A percentile compares a stretch with the other conserved stretches of the same genome.
Evolutionary conservation across 176 grass and related monocot species (phyloP).

Genomic region (Oryza meyeriana): DNA sequence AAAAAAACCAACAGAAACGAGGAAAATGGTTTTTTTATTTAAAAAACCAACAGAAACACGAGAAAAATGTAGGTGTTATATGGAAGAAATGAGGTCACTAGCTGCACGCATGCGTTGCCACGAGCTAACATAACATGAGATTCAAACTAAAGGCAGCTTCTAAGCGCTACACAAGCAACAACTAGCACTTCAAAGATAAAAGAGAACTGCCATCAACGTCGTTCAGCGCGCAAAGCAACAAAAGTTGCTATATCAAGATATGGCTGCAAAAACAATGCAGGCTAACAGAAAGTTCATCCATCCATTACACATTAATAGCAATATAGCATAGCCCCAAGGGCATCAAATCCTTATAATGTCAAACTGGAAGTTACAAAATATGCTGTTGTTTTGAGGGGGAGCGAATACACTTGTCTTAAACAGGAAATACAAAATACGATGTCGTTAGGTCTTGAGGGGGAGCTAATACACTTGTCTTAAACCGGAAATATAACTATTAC

Average conservation of each 20-base stretch:
- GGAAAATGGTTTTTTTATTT: too few species aligned
- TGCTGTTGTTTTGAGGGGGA: too few species aligned
- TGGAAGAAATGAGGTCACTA: too few species aligned
- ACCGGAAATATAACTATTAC: not conserved
- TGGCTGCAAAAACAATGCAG: not conserved
- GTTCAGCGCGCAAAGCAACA: not conserved
- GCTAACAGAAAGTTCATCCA: not conserved
- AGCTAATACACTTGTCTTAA: not conserved
- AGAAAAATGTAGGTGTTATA: too few species aligned
- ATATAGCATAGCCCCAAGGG: not conserved
- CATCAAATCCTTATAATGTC: constrained; percentile 1
- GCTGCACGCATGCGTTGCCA: not conserved
- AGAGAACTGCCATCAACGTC: not conserved
- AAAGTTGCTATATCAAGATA: not conserved
- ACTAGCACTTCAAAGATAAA: not conserved
- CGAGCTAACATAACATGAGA: not conserved
- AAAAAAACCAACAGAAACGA: too few species aligned
- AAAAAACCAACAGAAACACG: too few species aligned
- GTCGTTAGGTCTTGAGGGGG: not conserved
- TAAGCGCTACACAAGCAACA: not conserved
- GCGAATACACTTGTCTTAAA: too few species aligned
- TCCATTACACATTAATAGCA: constrained; percentile 2
- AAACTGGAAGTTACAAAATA: too few species aligned
- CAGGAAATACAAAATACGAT: not conserved
- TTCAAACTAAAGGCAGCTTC: not conserved